These are phyloP conservation scores for Acer campestre DNA, from an alignment of 345 rosid genomes.

Conservation along the genomic window DNA sequence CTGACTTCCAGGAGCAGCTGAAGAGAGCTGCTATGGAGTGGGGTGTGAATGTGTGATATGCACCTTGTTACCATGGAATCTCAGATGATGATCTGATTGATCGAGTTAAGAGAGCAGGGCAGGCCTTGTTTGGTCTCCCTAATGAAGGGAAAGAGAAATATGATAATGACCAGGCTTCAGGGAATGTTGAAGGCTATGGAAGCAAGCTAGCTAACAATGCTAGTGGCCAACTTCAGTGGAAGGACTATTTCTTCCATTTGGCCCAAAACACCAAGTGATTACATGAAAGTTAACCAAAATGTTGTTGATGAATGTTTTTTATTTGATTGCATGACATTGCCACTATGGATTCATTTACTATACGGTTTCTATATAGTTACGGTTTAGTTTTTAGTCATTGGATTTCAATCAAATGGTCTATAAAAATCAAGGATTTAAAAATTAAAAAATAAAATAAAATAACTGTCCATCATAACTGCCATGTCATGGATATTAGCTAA, in stretches of 20 bases:
- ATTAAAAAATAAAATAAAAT: too few species aligned
- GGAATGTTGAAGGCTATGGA: conserved; percentile 89
- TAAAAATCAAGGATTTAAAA: too few species aligned
- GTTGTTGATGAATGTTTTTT: too few species aligned
- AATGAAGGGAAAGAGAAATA: conserved; percentile 87
- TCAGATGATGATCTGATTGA: conserved; percentile 52
- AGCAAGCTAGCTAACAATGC: conserved; percentile 94
- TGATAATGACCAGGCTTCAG: conserved; percentile 83
- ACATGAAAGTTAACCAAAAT: conserved; percentile 36
- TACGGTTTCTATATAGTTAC: too few species aligned
- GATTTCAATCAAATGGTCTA: too few species aligned
- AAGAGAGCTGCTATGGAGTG: conserved; percentile 66
- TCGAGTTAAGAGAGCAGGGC: conserved; percentile 66
- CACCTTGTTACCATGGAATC: conserved; percentile 87
- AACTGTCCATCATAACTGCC: too few species aligned
- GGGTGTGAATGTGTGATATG: conserved; percentile 99
- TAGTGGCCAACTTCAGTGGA: conserved; percentile 87
- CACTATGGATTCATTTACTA: too few species aligned
- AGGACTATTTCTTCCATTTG: conserved; percentile 94
- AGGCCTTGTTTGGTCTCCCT: conserved; percentile 59
- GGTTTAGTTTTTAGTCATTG: too few species aligned
- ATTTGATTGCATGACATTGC: too few species aligned
- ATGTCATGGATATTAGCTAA: too few species aligned
- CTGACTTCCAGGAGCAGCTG: conserved; percentile 59
- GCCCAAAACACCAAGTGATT: conserved; percentile 78